A percentile compares a stretch with the other conserved stretches of the same genome.
phyloP scores from a whole-genome alignment of 176 grass and related monocot species.

The Carex parvula region DNA sequence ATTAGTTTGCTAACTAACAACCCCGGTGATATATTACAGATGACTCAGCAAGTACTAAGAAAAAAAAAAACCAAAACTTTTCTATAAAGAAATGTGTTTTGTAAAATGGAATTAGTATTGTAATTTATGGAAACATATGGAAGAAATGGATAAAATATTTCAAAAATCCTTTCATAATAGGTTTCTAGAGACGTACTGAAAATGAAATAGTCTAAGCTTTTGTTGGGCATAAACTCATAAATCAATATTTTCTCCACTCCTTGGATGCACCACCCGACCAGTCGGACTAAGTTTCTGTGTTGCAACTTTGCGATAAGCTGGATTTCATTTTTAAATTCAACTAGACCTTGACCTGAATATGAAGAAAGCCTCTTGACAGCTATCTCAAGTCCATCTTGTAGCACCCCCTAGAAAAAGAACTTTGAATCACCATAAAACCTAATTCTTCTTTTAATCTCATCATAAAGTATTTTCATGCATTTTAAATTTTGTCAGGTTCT shows the following conservation, averaged over 20 bases:
- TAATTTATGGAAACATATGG: neutral
- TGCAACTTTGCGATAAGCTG: conserved; percentile 28
- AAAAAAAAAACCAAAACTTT: too few species aligned
- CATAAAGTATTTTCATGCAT: neutral
- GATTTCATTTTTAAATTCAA: conserved; percentile 32
- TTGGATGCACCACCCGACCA: conserved; percentile 28
- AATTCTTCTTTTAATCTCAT: neutral
- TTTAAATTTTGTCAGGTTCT: neutral
- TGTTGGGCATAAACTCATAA: conserved; percentile 31
- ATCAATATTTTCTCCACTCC: conserved; percentile 25
- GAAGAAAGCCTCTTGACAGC: conserved; percentile 28
- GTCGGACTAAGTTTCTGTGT: conserved; percentile 29
- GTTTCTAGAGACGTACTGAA: neutral
- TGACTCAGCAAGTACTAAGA: neutral
- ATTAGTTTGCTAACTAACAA: neutral
- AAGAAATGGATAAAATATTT: neutral
- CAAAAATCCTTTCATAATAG: neutral
- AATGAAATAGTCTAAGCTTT: conserved; percentile 29
- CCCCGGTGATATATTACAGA: neutral
- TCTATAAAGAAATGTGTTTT: neutral
- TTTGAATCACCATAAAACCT: neutral
- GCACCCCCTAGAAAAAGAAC: neutral
- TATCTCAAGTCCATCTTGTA: conserved; percentile 15
- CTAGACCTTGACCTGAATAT: conserved; percentile 23
- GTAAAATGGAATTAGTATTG: neutral